phyloP scores from a whole-genome alignment of 441 rosid genomes.

The Biscutella laevigata region DNA sequence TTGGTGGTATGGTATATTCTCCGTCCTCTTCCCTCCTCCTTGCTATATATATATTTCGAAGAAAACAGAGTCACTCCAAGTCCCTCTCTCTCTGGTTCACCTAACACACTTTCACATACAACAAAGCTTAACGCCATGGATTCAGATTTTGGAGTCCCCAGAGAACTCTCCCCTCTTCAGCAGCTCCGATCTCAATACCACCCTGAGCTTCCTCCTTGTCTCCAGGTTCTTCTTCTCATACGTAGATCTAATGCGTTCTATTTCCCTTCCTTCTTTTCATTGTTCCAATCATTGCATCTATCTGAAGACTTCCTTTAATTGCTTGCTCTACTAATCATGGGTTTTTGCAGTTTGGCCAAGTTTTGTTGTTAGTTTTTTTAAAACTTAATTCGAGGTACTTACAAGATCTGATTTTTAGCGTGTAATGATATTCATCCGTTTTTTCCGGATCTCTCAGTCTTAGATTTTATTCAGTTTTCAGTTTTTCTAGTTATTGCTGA shows the following conservation, averaged over 20 bases:
- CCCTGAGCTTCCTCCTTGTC: slow-evolving; percentile 92
- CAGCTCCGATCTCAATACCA: slow-evolving; percentile 71
- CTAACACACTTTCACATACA: slow-evolving; percentile 1
- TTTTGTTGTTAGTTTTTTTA: background rate
- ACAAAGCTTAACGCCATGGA: slow-evolving; percentile 50
- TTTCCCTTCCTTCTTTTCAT: background rate
- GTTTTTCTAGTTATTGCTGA: too few relatives aligned
- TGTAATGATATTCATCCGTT: slow-evolving; percentile 7
- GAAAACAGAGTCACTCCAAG: slow-evolving; percentile 4
- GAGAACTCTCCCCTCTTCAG: slow-evolving; percentile 92
- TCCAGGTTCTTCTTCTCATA: slow-evolving; percentile 45
- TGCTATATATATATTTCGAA: slow-evolving; percentile 5
- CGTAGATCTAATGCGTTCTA: slow-evolving; percentile 7
- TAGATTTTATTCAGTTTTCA: background rate
- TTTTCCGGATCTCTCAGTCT: background rate
- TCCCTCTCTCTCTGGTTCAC: background rate
- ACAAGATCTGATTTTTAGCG: slow-evolving; percentile 16
- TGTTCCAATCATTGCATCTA: slow-evolving; percentile 8
- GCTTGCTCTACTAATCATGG: background rate
- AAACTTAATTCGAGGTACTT: background rate
- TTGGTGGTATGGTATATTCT: slow-evolving; percentile 26
- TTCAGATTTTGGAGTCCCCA: slow-evolving; percentile 88
- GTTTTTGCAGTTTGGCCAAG: background rate
- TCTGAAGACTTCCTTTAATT: background rate
- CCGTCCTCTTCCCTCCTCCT: background rate